These are phyloP conservation scores for Cucumis sativus DNA, from an alignment of 306 rosid genomes.

Conservation along the genomic window Cucumber_9930_V3 NC_026660.2:21207501-21208000, in stretches of 20 bases:
- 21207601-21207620: constrained; percentile 10
- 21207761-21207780: constrained; percentile 5
- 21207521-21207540: constrained; percentile 5
- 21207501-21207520: constrained; percentile 7
- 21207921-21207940: background rate
- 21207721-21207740: constrained; percentile 4
- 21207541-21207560: background rate
- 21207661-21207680: background rate
- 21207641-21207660: constrained; percentile 4
- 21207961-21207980: background rate
- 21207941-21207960: background rate
- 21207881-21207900: background rate
- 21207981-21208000: background rate
- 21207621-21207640: background rate
- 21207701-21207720: background rate
- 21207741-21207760: background rate
- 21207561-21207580: background rate
- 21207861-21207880: background rate
- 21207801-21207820: background rate
- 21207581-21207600: constrained; percentile 12
- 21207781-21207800: background rate
- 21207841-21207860: background rate
- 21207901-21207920: background rate
- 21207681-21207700: background rate
- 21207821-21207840: background rate